A percentile compares a stretch with the other conserved stretches of the same genome.
Evolutionary conservation across 2,329 filamentous ascomycete species (phyloP).

Genomic region (Ophiocordyceps camponoti-saundersi): DNA sequence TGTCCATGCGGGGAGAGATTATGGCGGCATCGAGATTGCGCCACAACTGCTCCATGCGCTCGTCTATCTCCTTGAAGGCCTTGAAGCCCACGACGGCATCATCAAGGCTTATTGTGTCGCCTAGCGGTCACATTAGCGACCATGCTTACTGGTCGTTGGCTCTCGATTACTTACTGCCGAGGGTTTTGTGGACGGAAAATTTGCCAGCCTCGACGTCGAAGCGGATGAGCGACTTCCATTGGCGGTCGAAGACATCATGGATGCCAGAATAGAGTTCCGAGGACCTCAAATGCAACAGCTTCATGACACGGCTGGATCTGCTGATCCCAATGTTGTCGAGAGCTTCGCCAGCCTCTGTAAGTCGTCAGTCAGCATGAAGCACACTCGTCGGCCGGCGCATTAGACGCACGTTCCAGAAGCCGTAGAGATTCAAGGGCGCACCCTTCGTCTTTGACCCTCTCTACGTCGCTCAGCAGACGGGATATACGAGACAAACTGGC

Average conservation of each 20-base stretch:
- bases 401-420: slow-evolving; percentile 35
- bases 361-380: slow-evolving; percentile 5
- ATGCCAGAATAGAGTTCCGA: slow-evolving; percentile 51
- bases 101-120: slow-evolving; percentile 31
- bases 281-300: slow-evolving; percentile 46
- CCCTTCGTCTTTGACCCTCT: slow-evolving; percentile 34
- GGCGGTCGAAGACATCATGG: slow-evolving; percentile 44
- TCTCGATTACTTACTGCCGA: slow-evolving; percentile 25
- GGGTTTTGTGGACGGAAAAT: slow-evolving; percentile 37
- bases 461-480: slow-evolving; percentile 43
- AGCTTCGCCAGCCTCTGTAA: slow-evolving; percentile 35
- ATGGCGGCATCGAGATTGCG: slow-evolving; percentile 44
- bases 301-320: slow-evolving; percentile 43
- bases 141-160: neutral
- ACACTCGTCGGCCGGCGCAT: neutral
- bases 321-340: slow-evolving; percentile 43
- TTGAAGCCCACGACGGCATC: slow-evolving; percentile 39
- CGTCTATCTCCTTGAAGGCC: slow-evolving; percentile 43
- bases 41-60: slow-evolving; percentile 43
- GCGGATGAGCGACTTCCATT: slow-evolving; percentile 55
- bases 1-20: slow-evolving; percentile 39
- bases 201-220: slow-evolving; percentile 38
- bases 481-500: slow-evolving; percentile 38
- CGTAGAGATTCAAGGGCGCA: slow-evolving; percentile 39
- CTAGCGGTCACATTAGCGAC: slow-evolving; percentile 13